phyloP scores from a whole-genome alignment of 768 basidiomycete species.

The Phlebiopsis gigantea region DNA sequence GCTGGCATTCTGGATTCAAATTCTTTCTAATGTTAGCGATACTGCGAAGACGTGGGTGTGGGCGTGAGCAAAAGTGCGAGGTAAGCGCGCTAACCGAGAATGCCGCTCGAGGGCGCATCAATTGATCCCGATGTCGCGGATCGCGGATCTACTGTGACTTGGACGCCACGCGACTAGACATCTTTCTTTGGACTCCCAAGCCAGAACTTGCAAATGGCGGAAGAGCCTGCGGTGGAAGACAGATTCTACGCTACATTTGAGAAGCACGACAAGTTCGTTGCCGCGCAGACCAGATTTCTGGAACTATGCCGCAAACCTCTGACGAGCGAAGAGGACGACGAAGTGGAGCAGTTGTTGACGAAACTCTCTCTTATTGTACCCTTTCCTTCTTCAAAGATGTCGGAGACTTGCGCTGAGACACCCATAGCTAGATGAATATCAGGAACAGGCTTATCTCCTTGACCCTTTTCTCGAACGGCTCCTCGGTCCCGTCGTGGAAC shows the following conservation, averaged over 20 bases:
- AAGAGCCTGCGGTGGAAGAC: constrained; percentile 35
- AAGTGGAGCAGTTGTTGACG: constrained; percentile 22
- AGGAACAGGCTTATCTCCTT: constrained; percentile 88
- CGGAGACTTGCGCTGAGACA: no score
- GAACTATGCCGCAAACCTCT: constrained; percentile 39
- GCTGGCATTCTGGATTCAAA: no score
- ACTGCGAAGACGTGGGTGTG: background rate
- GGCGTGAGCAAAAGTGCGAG: background rate
- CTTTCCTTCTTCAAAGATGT: constrained; percentile 4
- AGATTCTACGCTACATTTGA: constrained; percentile 55
- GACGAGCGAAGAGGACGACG: constrained; percentile 28
- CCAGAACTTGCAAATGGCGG: constrained; percentile 4
- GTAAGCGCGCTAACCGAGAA: background rate
- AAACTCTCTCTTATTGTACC: background rate
- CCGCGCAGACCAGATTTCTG: constrained; percentile 45
- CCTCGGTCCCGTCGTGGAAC: constrained; percentile 66
- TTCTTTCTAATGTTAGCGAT: background rate
- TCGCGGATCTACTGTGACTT: background rate
- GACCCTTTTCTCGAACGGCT: constrained; percentile 85
- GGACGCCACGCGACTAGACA: background rate
- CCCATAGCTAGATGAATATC: constrained; percentile 84
- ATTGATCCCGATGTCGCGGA: background rate
- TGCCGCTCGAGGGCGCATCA: background rate
- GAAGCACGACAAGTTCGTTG: constrained; percentile 52
- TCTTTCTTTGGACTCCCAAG: background rate